Percentiles rank a stretch among this genome's conserved stretches.
Evolutionary conservation across 768 basidiomycete genomes (phyloP).

Genomic region (Leucosporidium creatinivorum): DNA sequence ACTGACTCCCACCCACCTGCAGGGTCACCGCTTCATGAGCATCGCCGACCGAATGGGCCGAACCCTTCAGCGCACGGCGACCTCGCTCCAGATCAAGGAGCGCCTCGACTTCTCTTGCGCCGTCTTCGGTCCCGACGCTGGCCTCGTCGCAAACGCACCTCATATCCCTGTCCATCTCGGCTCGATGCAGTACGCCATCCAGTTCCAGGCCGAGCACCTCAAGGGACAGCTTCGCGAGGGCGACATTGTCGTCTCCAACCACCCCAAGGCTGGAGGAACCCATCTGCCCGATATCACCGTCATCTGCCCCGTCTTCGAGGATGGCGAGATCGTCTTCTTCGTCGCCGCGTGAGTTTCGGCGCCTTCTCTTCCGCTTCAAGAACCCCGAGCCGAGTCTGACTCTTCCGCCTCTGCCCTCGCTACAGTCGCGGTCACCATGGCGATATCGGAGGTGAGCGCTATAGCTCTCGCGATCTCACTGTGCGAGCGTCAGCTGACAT

Average conservation of each 20-base stretch:
- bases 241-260: slow-evolving; percentile 89
- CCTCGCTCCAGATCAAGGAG: slow-evolving; percentile 62
- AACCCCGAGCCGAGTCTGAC: neutral
- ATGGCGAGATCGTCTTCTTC: slow-evolving; percentile 38
- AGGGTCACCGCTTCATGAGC: slow-evolving; percentile 26
- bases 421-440: slow-evolving; percentile 20
- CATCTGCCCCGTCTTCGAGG: slow-evolving; percentile 79
- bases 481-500: too few relatives aligned
- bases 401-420: too few relatives aligned
- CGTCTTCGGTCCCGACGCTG: slow-evolving; percentile 87
- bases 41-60: slow-evolving; percentile 38
- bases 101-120: slow-evolving; percentile 92
- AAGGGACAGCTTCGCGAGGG: slow-evolving; percentile 50
- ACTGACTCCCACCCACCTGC: too few relatives aligned
- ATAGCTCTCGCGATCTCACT: neutral
- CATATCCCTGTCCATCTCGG: slow-evolving; percentile 24
- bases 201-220: slow-evolving; percentile 32
- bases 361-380: neutral
- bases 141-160: slow-evolving; percentile 69
- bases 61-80: slow-evolving; percentile 33
- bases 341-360: slow-evolving; percentile 44
- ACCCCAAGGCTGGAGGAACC: slow-evolving; percentile 65
- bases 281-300: slow-evolving; percentile 75
- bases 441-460: slow-evolving; percentile 27
- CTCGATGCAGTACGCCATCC: slow-evolving; percentile 39